These are phyloP conservation scores for Eucalyptus globulus DNA, from an alignment of 345 rosid species.

Conservation along the genomic window DNA sequence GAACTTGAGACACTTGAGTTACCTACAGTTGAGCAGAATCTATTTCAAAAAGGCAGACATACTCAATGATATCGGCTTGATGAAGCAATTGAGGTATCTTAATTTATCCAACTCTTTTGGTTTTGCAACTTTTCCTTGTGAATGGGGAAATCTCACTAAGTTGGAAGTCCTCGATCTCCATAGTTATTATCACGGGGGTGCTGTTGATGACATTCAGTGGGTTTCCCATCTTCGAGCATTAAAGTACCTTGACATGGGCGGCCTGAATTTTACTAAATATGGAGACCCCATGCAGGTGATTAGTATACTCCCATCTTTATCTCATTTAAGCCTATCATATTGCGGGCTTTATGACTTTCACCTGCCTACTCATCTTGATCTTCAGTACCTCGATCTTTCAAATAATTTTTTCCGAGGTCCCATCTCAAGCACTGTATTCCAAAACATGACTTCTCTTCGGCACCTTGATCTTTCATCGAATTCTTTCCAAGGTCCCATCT, in stretches of 20 bases:
- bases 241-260: background rate
- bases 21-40: background rate
- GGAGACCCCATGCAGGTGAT: background rate
- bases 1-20: background rate
- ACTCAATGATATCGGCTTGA: background rate
- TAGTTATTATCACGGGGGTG: accelerated
- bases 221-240: background rate
- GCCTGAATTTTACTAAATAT: background rate
- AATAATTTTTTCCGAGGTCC: accelerated
- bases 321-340: background rate
- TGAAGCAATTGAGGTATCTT: background rate
- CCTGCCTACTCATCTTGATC: background rate
- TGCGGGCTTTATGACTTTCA: background rate
- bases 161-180: background rate
- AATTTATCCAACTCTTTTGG: background rate
- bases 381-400: background rate
- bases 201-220: background rate
- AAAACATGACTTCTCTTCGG: background rate
- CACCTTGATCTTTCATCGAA: background rate
- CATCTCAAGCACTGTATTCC: background rate
- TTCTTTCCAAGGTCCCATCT: background rate
- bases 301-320: background rate
- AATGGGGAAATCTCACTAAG: background rate
- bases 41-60: background rate
- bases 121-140: background rate